Evolutionary conservation across 495 filamentous ascomycete genomes (phyloP).

Genomic region (Cladorrhinum samala): DNA sequence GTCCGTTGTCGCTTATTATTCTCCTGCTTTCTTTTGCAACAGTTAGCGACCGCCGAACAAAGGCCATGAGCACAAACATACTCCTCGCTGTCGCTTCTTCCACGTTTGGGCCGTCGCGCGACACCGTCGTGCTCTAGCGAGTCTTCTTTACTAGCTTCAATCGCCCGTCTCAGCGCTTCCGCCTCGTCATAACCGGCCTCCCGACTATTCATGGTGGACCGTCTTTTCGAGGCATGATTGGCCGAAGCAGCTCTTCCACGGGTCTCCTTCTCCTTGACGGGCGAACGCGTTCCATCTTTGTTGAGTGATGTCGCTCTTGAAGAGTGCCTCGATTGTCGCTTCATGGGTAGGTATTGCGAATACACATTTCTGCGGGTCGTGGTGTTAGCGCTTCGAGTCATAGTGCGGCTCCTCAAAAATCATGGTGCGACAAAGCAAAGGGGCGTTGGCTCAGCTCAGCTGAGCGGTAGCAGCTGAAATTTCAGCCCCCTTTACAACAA

Average conservation of each 20-base stretch:
- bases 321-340: slow-evolving; percentile 37
- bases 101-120: slow-evolving; percentile 67
- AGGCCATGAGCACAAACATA: slow-evolving; percentile 40
- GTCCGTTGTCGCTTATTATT: slow-evolving; percentile 64
- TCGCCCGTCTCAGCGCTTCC: slow-evolving; percentile 77
- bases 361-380: slow-evolving; percentile 45
- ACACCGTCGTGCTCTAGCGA: slow-evolving; percentile 42
- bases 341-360: slow-evolving; percentile 51
- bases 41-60: slow-evolving; percentile 8
- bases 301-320: slow-evolving; percentile 52
- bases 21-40: slow-evolving; percentile 38
- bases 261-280: slow-evolving; percentile 41
- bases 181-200: slow-evolving; percentile 95
- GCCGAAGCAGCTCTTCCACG: slow-evolving; percentile 43
- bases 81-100: slow-evolving; percentile 90
- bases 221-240: slow-evolving; percentile 61
- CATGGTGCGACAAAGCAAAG: slow-evolving; percentile 15
- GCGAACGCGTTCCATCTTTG: slow-evolving; percentile 49
- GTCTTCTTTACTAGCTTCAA: slow-evolving; percentile 91
- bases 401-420: slow-evolving; percentile 1
- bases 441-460: slow-evolving; percentile 12
- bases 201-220: slow-evolving; percentile 96
- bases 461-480: slow-evolving; percentile 12
- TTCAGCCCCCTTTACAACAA: slow-evolving; percentile 17
- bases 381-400: slow-evolving; percentile 20